Conservation (phyloP, 768 basidiomycete species). For the Lactifluus piperatus region DNA sequence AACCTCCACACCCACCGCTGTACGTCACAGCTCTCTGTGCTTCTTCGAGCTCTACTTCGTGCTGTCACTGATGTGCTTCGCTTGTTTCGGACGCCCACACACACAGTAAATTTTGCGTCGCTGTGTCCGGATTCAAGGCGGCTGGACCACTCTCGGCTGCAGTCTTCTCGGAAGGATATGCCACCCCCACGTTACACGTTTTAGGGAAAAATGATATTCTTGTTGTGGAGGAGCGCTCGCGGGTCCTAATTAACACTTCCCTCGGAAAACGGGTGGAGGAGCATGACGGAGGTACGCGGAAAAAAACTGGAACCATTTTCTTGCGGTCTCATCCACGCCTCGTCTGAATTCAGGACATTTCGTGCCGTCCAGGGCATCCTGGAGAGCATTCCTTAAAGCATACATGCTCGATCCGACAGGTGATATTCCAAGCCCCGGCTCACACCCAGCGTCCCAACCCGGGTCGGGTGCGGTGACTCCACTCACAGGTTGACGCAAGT, state of each 20-base stretch:
- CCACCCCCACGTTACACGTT: constrained; percentile 71
- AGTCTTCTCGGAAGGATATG: constrained; percentile 43
- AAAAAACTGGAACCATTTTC: background rate
- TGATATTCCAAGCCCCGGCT: constrained; percentile 38
- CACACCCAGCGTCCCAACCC: constrained; percentile 28
- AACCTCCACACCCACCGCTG: constrained; percentile 70
- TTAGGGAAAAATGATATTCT: constrained; percentile 72
- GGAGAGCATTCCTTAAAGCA: constrained; percentile 65
- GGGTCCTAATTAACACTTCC: constrained; percentile 45
- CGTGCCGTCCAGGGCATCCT: constrained; percentile 66
- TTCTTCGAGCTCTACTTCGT: constrained; percentile 1
- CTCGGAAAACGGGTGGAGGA: constrained; percentile 54
- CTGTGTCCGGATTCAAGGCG: constrained; percentile 65
- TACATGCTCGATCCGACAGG: constrained; percentile 50
- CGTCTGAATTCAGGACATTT: constrained; percentile 63
- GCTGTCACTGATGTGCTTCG: background rate
- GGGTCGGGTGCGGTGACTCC: constrained; percentile 45
- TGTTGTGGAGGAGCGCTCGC: constrained; percentile 61
- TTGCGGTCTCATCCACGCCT: background rate
- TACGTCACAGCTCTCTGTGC: constrained; percentile 28
- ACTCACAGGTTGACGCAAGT: background rate
- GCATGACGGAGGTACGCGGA: constrained; percentile 65
- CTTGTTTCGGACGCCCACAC: background rate
- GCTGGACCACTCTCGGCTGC: constrained; percentile 36
- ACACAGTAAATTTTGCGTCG: constrained; percentile 58